Evolutionary conservation across 768 basidiomycete genomes (phyloP), one percentile per base, ranked within the genome.

Genomic region (Kwoniella europaea): DNA sequence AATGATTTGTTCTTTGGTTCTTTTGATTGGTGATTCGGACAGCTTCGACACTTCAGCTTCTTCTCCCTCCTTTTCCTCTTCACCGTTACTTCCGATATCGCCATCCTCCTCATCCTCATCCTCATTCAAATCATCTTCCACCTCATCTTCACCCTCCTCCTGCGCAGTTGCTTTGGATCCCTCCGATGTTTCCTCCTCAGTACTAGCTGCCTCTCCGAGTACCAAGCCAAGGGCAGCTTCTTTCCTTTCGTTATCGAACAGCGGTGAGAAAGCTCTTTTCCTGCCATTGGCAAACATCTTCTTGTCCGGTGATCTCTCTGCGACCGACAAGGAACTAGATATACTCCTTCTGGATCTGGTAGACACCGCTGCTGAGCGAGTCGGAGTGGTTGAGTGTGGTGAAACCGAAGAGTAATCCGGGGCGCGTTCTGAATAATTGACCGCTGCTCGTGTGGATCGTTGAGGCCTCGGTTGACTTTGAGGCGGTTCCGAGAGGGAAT

Each of bases 271-370:
- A 12, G 12, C 12, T 55, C 59, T 63, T 22, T 42, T 62, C 18
- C 61, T 68, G 10, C 52, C 52, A 53, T 53, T 68, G 12, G 54
- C 20, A 4, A 46, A 22, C 16, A 61, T 44, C 12, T 53, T 27
- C 27, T 68, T 68, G 42, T 68, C 67, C 2, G 68, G 63, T 2
- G 68, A 70, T 54, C 63, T 44, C 10, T 63, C 68, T 3, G 63
- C 60, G 18, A 50, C 42, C 10, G 68, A 70, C 1, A 65, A 27
- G 6, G 59, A 44, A 35, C 68, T 57, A 3, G 68, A 70, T 9
- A 58, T 50, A 44, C 68, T 70, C 4, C 68, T n/a, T 43, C 68
- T 42, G 29, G 68, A 70, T 29, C 68, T 20, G 3, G 63, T 64
- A 20, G 63, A 64, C 44, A 70, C 65, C 12, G 63, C 55, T 16